A percentile compares a stretch with the other conserved stretches of the same genome.
These are phyloP conservation scores for Quercus cerris DNA, from an alignment of 306 rosid genomes.

Conservation along the genomic window DNA sequence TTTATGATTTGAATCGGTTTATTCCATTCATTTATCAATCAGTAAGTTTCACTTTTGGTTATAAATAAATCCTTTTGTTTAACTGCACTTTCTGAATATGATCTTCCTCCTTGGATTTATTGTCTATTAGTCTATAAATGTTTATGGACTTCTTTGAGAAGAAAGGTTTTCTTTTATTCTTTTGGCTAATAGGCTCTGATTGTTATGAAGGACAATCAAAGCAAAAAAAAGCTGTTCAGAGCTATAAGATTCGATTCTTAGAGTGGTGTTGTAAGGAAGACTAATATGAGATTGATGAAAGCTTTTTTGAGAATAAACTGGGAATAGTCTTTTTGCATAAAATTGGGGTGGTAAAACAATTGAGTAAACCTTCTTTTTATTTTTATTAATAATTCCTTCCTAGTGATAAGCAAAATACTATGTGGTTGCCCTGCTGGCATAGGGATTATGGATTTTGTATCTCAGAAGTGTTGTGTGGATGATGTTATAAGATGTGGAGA, in stretches of 20 bases:
- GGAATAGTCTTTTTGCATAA: background rate
- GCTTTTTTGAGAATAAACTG: background rate
- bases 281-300: background rate
- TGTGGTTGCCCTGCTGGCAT: background rate
- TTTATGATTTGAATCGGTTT: too few species aligned
- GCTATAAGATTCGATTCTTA: background rate
- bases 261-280: background rate
- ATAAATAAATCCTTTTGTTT: background rate
- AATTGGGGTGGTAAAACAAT: background rate
- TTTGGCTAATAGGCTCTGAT: background rate
- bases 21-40: too few species aligned
- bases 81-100: background rate
- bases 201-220: background rate
- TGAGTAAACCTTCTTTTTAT: background rate
- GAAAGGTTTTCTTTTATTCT: background rate
- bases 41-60: too few species aligned
- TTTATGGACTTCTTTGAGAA: background rate
- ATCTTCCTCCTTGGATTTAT: background rate
- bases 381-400: background rate
- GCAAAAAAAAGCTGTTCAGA: background rate
- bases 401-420: background rate
- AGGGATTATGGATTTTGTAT: background rate
- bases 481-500: background rate
- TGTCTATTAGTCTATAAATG: background rate
- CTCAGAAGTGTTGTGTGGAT: background rate